A percentile compares a stretch with the other conserved stretches of the same genome.
Conservation (phyloP, 495 filamentous ascomycete genomes). For the Podospora pseudocomata region DNA sequence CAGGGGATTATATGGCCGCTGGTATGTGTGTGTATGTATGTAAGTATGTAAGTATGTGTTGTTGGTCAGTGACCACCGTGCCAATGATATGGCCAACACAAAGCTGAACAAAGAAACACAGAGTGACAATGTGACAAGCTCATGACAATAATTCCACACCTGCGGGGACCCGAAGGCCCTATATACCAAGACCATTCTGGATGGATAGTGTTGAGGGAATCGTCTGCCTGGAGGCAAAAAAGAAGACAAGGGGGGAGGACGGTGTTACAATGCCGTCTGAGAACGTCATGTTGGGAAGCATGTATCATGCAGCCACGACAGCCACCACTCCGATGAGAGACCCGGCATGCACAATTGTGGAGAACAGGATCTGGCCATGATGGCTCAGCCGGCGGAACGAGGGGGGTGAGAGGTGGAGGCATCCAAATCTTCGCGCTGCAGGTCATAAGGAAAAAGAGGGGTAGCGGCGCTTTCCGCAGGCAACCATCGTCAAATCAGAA, state of each 20-base stretch:
- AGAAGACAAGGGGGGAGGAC: not conserved
- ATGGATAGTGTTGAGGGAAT: conserved; percentile 4
- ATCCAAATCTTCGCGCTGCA: conserved; percentile 5
- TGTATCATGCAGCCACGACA: not conserved
- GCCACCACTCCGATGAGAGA: not conserved
- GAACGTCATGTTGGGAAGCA: conserved; percentile 5
- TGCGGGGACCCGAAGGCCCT: conserved; percentile 6
- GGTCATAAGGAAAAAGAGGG: conserved; percentile 14
- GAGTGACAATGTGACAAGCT: conserved; percentile 2
- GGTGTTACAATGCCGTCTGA: conserved; percentile 6
- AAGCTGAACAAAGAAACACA: conserved; percentile 1
- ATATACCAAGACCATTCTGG: conserved; percentile 14
- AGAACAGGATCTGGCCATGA: not conserved
- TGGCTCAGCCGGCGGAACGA: conserved; percentile 7
- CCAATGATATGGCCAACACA: not conserved
- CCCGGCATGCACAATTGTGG: conserved; percentile 2
- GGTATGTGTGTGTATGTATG: not conserved
- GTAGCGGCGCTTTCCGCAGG: conserved; percentile 13
- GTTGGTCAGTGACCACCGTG: not conserved
- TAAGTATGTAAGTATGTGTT: not conserved
- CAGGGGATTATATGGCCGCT: not conserved
- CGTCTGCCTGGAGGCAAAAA: conserved; percentile 20
- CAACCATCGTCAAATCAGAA: conserved; percentile 18
- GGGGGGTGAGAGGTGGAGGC: conserved; percentile 6
- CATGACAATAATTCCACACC: not conserved